Base-by-base conservation (phyloP, 2,329 filamentous ascomycete genomes). In the Fusarium odoratissimum region DNA sequence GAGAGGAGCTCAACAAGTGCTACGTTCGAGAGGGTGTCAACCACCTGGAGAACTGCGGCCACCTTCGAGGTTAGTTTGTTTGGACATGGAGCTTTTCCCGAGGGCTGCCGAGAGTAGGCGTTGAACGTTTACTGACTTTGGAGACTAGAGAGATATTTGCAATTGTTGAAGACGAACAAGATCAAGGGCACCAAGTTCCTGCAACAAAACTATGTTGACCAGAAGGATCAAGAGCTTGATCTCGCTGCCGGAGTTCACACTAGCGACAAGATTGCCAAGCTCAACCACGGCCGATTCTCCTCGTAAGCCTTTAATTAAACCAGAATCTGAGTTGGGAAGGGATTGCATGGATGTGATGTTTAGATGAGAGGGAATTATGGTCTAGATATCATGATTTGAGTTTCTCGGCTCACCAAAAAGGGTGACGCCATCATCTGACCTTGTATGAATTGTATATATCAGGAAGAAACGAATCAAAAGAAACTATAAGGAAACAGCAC, bases 21-120 rank as follows among this genome's bases (percentile, higher is more conserved):
- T 96, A 96, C 84, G 90, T 91, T 83, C 88, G 90, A 76, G 92
- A 96, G 84, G 94, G 93, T 63, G 92, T 95, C 75, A 96, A 96
- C 83, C 93, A 96, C 82, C 84, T 96, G 82, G 93, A 95, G 88
- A 96, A 95, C 85, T 96, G 93, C 83, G 93, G 93, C 74, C 86
- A 89, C 78, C 82, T 95, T 83, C 88, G 93, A 92, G 93, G 93
- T 96, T 82, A 87, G 92, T 85, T 56, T 56, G 51, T 13, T 23
- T 28, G 37, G 38, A 42, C 21, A 58, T 52, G 37, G 13, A 59
- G 64, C 51, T 63, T 57, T 38, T 28, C 30, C 41, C 37, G 55
- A 54, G 45, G 61, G 55, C 33, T 48, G 30, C 44, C 46, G 38
- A 33, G 40, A 30, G 33, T 42, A 45, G 28, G 44, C 57, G 35